Evolutionary conservation across 2,329 filamentous ascomycete genomes (phyloP), one percentile per base, ranked within the genome.

Genomic region (Zarea fungicola): DNA sequence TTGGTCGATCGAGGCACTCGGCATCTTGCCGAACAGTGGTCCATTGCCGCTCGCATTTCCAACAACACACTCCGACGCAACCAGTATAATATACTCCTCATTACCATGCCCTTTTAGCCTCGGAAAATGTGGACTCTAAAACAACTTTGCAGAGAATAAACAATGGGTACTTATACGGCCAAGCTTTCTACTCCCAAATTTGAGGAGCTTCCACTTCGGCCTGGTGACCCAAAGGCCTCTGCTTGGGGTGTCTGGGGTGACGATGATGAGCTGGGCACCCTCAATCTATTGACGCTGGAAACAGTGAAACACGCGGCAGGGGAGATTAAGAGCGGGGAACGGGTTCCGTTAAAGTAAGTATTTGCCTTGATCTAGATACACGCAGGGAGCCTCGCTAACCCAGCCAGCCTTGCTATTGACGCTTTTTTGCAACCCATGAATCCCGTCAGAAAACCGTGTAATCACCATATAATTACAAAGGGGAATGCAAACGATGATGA

Each of bases 211-310:
- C n/a, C n/a, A n/a, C n/a, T n/a, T n/a, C n/a, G n/a, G n/a, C n/a
- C n/a, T n/a, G n/a, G n/a, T n/a, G n/a, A 46, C 29, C 42, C 42
- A 6, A 29, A 34, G 22, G 59, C 54, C 50, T 65, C 61, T 31
- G 71, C 73, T 14, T 75, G 71, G 71, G 69, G 67, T 6, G 67
- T 80, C 5, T 82, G 79, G 59, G 79, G 79, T 42, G 64, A 71
- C 42, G 59, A 74, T 46, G 81, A 83, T 59, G 67, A 81, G 62
- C 68, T 85, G 2, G 82, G 81, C 9, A 78, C 76, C 21, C 61
- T 85, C 18, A 84, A 85, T 60, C 72, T 80, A 23, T 69, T 84
- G 13, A 83, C 77, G 0, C 8, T 6, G 8, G 31, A 35, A 8
- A 21, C 16, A 8, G 23, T 23, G 7, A 23, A 36, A 18, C 7